These are phyloP conservation scores for Cutaneotrichosporon curvatum DNA, from an alignment of 1,284 basidiomycete genomes.

Conservation along the genomic window DNA sequence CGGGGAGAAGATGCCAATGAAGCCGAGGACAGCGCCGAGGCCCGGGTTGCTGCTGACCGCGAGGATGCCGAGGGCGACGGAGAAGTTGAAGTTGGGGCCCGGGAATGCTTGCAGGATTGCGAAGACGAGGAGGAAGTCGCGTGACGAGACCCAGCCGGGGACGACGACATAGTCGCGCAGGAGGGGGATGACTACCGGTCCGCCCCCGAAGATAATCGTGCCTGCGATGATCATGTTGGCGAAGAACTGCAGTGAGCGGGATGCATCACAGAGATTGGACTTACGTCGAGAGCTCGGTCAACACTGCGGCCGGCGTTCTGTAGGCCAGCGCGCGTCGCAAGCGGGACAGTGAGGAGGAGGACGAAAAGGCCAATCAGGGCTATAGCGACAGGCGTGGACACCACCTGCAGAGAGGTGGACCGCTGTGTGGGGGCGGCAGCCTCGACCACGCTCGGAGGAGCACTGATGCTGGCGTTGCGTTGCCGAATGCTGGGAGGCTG, in stretches of 20 bases:
- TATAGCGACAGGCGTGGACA: constrained; percentile 20
- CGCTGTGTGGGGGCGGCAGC: neutral
- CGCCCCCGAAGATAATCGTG: constrained; percentile 57
- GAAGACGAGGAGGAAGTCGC: constrained; percentile 56
- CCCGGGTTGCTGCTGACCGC: constrained; percentile 34
- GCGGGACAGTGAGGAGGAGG: constrained; percentile 32
- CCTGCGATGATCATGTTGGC: constrained; percentile 50
- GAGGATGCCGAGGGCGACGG: constrained; percentile 54
- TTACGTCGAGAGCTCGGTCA: constrained; percentile 35
- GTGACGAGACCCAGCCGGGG: constrained; percentile 41
- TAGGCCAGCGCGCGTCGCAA: constrained; percentile 31
- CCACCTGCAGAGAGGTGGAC: constrained; percentile 21
- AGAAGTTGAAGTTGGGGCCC: constrained; percentile 58
- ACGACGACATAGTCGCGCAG: constrained; percentile 55
- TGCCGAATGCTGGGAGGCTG: neutral
- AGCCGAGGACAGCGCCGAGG: constrained; percentile 51
- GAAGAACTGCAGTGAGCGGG: constrained; percentile 35
- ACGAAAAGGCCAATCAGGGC: constrained; percentile 39
- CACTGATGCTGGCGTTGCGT: no score
- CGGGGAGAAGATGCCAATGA: constrained; percentile 51
- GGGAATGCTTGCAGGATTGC: constrained; percentile 54
- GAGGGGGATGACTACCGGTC: constrained; percentile 57
- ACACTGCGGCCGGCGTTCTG: constrained; percentile 32
- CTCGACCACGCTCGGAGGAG: neutral
- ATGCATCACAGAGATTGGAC: neutral